Evolutionary conservation across 345 rosid genomes (phyloP), one percentile per base, ranked within the genome.

Genomic region (thale cress (Arabidopsis thaliana)): DNA sequence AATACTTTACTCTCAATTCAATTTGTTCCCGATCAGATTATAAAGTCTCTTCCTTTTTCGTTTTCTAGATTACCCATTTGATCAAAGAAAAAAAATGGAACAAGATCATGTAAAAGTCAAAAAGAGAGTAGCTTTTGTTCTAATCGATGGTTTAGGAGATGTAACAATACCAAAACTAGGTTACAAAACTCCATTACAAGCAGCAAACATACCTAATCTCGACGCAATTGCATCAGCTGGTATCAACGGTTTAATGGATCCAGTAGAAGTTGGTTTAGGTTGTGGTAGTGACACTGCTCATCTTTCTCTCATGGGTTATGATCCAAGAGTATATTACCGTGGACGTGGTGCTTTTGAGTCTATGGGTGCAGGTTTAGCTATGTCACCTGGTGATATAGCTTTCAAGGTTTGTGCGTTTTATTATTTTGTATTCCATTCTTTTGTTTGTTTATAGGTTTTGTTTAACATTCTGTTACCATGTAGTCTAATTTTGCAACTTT

Each of bases 201-300:
- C 86, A 65, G 97, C 97, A 20, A 81, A 83, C 48, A 62, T 87
- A 74, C 91, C 97, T 3, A 87, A 86, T 73, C 71, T 95, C 70
- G 97, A 92, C 75, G 93, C 97, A 24, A 85, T 95, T 60, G 93
- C 97, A 46, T 87, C 97, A 3, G 91, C 97, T 1, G 97, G 99
- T 50, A 83, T 90, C 64, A 95, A 89, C 74, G 99, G 97, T 71
- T 85, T 92, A 34, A 95, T 95, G 99, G 99, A 95, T 71, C 99
- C 99, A n/a, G 99, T 95, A 24, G 99, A 95, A 87, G 97, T 92
- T 38, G 97, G 99, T n/a, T 86, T 95, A 71, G 97, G 88, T 37
- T 95, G 99, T 56, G 99, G 99, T 77, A 95, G 99, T 57, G 99
- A 92, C 81, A 95, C 99, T 3, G 97, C 97, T 81, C 99, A 95